A percentile compares a stretch with the other conserved stretches of the same genome.
Conservation (phyloP, 371 early-diverging fungal genomes). For the Lichtheimia ramosa region DNA sequence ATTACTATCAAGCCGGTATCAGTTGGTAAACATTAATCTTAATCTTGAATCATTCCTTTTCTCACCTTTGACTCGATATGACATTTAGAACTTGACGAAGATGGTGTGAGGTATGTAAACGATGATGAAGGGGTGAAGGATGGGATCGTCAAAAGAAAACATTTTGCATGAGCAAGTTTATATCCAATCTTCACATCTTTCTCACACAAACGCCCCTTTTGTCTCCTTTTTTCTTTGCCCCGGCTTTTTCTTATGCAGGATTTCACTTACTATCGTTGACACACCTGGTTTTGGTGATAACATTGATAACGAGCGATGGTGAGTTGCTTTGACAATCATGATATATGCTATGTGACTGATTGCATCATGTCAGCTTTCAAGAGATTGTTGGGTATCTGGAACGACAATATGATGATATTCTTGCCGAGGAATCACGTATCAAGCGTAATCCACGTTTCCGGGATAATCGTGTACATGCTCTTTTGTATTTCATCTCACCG, state of each 20-base stretch:
- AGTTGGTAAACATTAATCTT: constrained; percentile 53
- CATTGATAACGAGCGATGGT: constrained; percentile 81
- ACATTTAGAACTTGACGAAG: constrained; percentile 89
- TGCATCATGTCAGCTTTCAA: constrained; percentile 51
- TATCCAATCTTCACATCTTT: not conserved
- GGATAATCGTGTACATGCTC: constrained; percentile 96
- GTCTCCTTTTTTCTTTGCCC: too few relatives aligned
- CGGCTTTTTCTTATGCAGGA: constrained; percentile 22
- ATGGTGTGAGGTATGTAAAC: constrained; percentile 72
- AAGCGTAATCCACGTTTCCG: constrained; percentile 96
- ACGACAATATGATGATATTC: constrained; percentile 91
- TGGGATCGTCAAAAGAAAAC: not conserved
- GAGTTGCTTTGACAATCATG: constrained; percentile 10
- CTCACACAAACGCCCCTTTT: not conserved
- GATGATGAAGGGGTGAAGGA: constrained; percentile 2
- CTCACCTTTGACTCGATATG: not conserved
- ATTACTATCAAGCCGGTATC: constrained; percentile 85
- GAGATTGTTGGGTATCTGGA: constrained; percentile 94
- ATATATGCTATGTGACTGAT: not conserved
- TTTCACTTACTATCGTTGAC: constrained; percentile 88
- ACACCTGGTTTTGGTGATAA: constrained; percentile 98
- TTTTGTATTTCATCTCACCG: constrained; percentile 96
- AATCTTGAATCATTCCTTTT: not conserved
- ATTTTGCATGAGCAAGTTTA: too few relatives aligned
- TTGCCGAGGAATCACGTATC: constrained; percentile 92